Base-by-base conservation (phyloP, 192 early-diverging fungal genomes). In the Mortierella claussenii region DNA sequence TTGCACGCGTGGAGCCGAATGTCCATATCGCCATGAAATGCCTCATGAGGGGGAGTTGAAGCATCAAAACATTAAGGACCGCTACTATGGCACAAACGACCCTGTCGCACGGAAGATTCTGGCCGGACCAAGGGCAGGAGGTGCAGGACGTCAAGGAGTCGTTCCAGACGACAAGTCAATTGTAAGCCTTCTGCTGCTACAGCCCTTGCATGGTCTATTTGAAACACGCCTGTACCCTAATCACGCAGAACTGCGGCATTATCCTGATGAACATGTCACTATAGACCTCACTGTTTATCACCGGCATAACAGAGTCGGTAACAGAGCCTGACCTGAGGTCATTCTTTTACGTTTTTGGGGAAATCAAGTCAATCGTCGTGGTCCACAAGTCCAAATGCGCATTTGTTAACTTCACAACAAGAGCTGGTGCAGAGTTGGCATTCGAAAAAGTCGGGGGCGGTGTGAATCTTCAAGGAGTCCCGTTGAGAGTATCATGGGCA, bases 1-100 rank as follows among this genome's bases (percentile, higher is more conserved):
- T 55, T 99, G 98, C 76, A 99, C 89, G 23, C 90, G 98, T 31
- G 98, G 97, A 37, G 92, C 89, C 37, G 92, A 93, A 65, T 99
- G 98, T 68, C 97, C 98, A 13, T 98, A 95, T 78, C 85, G 93
- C n/a, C 97, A 98, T 68, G 97, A 97, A 68, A 84, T 96, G 76
- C 96, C 96, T 13, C 82, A 86, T 55, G 90, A 96, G 15, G 85
- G 89, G 46, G 96, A 96, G 56, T 65, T 96, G 52, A 83, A 91
- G 15, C 84, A 96, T 79, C 96, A 97, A 63, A 98, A 97, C 79
- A 94, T 98, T 52, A 90, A 91, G 52, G 97, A 98, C 83, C 85
- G 97, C 54, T 98, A 97, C 82, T 90, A 94, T 67, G 97, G 97
- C 20, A 88, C 84, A 48, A 97, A 98, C 71, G 97, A 98, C 71